Conservation (phyloP, 2,329 filamentous ascomycete genomes). For the Polytolypa hystricis region DNA sequence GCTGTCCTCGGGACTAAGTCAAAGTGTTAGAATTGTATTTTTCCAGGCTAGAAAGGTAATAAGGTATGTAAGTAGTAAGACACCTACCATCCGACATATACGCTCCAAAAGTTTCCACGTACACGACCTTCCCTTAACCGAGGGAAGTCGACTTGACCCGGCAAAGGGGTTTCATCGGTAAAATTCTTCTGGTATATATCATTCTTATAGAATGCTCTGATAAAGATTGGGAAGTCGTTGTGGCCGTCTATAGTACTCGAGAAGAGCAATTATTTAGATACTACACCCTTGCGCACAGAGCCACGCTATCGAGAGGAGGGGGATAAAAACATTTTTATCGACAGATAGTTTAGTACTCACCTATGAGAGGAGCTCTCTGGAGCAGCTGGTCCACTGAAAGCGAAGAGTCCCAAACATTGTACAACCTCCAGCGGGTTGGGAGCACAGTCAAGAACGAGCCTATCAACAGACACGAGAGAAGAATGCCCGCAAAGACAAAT, state of each 20-base stretch:
- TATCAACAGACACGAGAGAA: no score
- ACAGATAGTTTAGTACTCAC: slow-evolving; percentile 18
- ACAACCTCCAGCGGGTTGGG: no score
- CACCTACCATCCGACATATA: slow-evolving; percentile 57
- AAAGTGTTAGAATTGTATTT: not conserved
- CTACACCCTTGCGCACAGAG: no score
- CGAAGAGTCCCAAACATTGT: no score
- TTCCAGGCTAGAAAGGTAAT: not conserved
- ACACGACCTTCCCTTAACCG: slow-evolving; percentile 59
- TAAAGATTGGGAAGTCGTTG: slow-evolving; percentile 69
- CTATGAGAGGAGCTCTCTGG: slow-evolving; percentile 34
- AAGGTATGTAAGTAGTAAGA: not conserved
- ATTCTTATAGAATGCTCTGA: slow-evolving; percentile 59
- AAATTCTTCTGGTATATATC: slow-evolving; percentile 68
- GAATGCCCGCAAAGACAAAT: no score
- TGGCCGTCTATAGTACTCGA: slow-evolving; percentile 71
- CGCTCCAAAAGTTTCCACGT: slow-evolving; percentile 79
- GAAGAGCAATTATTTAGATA: no score
- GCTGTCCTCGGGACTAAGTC: slow-evolving; percentile 1
- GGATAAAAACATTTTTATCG: no score
- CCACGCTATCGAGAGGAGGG: no score
- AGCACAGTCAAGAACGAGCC: no score
- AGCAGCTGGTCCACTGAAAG: slow-evolving; percentile 3
- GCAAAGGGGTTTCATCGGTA: slow-evolving; percentile 55
- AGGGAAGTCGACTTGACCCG: slow-evolving; percentile 66